Evolutionary conservation across 768 basidiomycete genomes (phyloP), one percentile per base, ranked within the genome.

Genomic region (Lyophyllum decastes): DNA sequence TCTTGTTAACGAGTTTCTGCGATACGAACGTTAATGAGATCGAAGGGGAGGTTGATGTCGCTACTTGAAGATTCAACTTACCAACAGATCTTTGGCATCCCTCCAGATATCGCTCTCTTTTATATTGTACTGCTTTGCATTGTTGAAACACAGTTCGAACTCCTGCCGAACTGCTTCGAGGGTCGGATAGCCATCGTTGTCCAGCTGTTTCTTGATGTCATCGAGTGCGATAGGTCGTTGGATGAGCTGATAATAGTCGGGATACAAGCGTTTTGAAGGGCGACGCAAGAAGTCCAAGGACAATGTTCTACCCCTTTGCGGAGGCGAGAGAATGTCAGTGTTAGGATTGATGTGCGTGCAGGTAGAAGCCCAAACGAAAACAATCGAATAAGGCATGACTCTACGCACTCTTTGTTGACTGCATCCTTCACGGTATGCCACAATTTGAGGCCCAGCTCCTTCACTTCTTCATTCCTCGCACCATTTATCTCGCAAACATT

Each of bases 191-290:
- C 61, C 67, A 55, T 78, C 76, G 50, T 75, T 73, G 46, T 89
- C 87, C 25, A 95, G 79, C 65, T 84, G 82, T 64, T 84, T 82
- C 80, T 93, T 93, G 76, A 97, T 94, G 61, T 95, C 92, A 44
- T 93, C 90, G 50, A 97, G 78, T 25, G 92, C 87, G 64, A 97
- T 92, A 27, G 95, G 95, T 24, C 83, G 78, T 64, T 85, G 78
- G 68, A 95, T 96, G 62, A 88, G 59, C 22, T 72, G 68, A 73
- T 95, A 97, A 74, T 98, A 98, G 76, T 95, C 94, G 40, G 93
- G 84, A 72, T 91, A 93, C 56, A 78, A 77, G 56, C 85, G 82
- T 73, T 87, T 90, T 44, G 85, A 80, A 19, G 90, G 90, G 62
- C 86, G 81, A 57, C 81, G 82, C 66, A 88, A 69, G 71, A 93